These are phyloP conservation scores for Phytophthora pseudosyringae DNA, from an alignment of 352 stramenopile species.

Conservation along the genomic window DNA sequence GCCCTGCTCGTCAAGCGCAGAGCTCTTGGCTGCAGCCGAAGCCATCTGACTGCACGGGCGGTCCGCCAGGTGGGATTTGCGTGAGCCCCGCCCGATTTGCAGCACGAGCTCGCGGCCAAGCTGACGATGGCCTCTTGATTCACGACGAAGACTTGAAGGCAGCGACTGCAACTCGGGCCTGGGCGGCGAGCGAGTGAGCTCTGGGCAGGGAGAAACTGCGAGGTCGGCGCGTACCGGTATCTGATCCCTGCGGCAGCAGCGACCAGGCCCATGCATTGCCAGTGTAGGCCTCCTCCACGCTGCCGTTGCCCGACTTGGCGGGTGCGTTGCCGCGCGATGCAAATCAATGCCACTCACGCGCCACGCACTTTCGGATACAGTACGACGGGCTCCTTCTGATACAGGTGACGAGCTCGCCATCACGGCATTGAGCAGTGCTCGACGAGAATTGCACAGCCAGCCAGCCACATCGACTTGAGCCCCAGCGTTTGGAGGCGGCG, in stretches of 20 bases:
- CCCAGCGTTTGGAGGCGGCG: background rate
- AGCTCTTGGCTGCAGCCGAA: background rate
- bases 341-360: slow-evolving; percentile 17
- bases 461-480: background rate
- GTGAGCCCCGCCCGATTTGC: slow-evolving; percentile 23
- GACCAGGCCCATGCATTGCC: too few relatives aligned
- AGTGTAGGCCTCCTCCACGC: too few relatives aligned
- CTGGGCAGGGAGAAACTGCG: slow-evolving; percentile 19
- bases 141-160: too few relatives aligned
- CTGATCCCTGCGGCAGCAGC: slow-evolving; percentile 11
- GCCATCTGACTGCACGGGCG: slow-evolving; percentile 10
- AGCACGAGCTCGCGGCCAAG: slow-evolving; percentile 13
- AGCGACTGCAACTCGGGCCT: background rate
- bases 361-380: slow-evolving; percentile 35
- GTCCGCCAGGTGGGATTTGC: slow-evolving; percentile 23
- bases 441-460: background rate
- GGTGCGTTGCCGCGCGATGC: slow-evolving; percentile 2
- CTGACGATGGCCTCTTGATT: slow-evolving; percentile 1
- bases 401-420: slow-evolving; percentile 25
- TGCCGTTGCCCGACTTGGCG: too few relatives aligned
- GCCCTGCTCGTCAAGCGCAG: slow-evolving; percentile 5
- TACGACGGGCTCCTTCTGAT: too few relatives aligned
- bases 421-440: too few relatives aligned
- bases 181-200: background rate
- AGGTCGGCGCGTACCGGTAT: background rate